Evolutionary conservation across 2,329 filamentous ascomycete species (phyloP).

Genomic region (Ceratocystis alfenasii): DNA sequence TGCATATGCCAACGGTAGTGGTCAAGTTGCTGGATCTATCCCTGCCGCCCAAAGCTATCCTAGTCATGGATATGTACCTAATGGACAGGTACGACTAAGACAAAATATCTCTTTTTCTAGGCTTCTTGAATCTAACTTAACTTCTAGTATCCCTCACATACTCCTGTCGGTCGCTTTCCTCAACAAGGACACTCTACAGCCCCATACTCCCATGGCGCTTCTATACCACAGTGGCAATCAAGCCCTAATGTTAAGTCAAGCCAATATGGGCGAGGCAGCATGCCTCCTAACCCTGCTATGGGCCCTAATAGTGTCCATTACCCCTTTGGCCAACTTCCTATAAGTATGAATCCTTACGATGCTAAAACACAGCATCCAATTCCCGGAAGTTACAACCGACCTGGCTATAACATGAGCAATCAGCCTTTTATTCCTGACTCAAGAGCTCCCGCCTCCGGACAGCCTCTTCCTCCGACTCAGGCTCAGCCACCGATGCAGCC

Average conservation of each 20-base stretch:
- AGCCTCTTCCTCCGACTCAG: not conserved
- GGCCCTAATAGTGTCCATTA: constrained; percentile 43
- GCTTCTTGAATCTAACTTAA: not conserved
- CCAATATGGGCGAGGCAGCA: constrained; percentile 27
- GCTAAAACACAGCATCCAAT: constrained; percentile 58
- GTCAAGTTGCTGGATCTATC: not conserved
- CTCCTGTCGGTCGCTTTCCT: constrained; percentile 4
- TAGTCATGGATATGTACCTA: constrained; percentile 22
- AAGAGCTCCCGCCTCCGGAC: constrained; percentile 31
- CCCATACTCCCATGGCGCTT: constrained; percentile 12
- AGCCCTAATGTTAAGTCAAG: constrained; percentile 27
- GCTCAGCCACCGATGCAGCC: not conserved
- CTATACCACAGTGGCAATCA: constrained; percentile 32
- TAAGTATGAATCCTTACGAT: constrained; percentile 56
- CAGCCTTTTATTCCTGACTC: constrained; percentile 70
- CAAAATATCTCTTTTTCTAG: not conserved
- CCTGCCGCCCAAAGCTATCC: constrained; percentile 36
- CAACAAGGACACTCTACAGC: constrained; percentile 4
- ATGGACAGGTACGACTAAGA: constrained; percentile 31
- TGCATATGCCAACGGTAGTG: not conserved
- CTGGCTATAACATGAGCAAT: constrained; percentile 87
- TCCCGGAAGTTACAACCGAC: constrained; percentile 70
- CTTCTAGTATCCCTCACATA: constrained; percentile 3
- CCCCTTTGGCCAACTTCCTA: constrained; percentile 66
- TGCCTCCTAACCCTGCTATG: constrained; percentile 11